phyloP scores from a whole-genome alignment of 768 basidiomycete genomes.

The Lentinula boryana region DNA sequence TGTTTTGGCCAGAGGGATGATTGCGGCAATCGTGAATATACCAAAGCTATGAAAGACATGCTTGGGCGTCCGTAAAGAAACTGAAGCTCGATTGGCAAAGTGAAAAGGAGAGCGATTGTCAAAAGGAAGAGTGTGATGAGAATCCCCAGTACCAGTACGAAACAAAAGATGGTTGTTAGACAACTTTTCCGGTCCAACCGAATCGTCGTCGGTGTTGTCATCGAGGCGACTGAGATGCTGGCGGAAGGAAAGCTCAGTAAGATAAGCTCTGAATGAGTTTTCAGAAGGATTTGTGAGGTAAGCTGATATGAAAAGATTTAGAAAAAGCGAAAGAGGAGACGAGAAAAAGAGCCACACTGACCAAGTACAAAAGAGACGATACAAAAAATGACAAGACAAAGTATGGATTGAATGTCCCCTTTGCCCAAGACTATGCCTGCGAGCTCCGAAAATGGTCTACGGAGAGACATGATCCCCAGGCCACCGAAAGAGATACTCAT shows the following conservation, averaged over 20 bases:
- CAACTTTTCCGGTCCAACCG: slow-evolving; percentile 23
- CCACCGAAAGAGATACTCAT: slow-evolving; percentile 65
- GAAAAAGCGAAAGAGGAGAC: slow-evolving; percentile 7
- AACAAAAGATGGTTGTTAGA: slow-evolving; percentile 19
- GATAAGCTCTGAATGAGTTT: slow-evolving; percentile 87
- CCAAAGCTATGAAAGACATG: slow-evolving; percentile 83
- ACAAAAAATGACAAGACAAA: slow-evolving; percentile 63
- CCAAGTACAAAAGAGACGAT: slow-evolving; percentile 70
- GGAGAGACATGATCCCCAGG: slow-evolving; percentile 54
- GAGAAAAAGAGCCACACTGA: slow-evolving; percentile 28
- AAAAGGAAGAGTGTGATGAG: slow-evolving; percentile 21
- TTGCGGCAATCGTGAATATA: slow-evolving; percentile 80
- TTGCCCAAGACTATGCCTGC: slow-evolving; percentile 45
- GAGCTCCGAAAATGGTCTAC: slow-evolving; percentile 46
- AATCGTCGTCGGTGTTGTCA: slow-evolving; percentile 52
- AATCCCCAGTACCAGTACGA: slow-evolving; percentile 21
- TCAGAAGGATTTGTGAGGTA: slow-evolving; percentile 95
- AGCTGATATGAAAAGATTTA: slow-evolving; percentile 41
- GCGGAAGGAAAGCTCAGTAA: slow-evolving; percentile 97
- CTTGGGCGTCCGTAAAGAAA: slow-evolving; percentile 88
- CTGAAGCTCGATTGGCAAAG: slow-evolving; percentile 89
- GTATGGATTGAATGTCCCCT: slow-evolving; percentile 63
- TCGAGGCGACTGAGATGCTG: slow-evolving; percentile 87
- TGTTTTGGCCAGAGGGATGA: slow-evolving; percentile 49
- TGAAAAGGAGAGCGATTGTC: slow-evolving; percentile 54